Evolutionary conservation across 1,284 basidiomycete species (phyloP).

Genomic region (Microbotryum lychnidis-dioicae): DNA sequence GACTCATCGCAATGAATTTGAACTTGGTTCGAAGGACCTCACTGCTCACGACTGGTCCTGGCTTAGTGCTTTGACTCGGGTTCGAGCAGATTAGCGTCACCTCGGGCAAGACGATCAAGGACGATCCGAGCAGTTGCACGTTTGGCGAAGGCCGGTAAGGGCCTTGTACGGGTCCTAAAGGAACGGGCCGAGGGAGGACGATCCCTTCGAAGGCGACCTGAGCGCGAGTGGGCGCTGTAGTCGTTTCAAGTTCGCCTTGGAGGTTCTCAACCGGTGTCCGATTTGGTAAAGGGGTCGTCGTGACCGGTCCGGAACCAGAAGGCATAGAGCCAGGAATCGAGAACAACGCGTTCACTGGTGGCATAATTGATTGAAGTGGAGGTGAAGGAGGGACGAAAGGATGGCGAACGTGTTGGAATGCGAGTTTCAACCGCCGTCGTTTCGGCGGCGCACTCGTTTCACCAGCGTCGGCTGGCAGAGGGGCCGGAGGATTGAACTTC

Average conservation of each 20-base stretch:
- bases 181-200: too few relatives aligned
- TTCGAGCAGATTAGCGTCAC: not conserved
- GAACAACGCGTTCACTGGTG: not conserved
- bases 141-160: not conserved
- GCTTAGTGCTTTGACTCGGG: not conserved
- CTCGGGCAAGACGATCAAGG: not conserved
- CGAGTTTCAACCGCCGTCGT: not conserved
- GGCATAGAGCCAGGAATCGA: too few relatives aligned
- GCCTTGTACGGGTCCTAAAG: not conserved
- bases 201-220: too few relatives aligned
- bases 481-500: not conserved
- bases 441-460: not conserved
- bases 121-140: slow-evolving; percentile 2
- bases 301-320: too few relatives aligned
- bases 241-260: too few relatives aligned
- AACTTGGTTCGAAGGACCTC: slow-evolving; percentile 1
- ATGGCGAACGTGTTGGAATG: slow-evolving; percentile 1
- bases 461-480: not conserved
- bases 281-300: too few relatives aligned
- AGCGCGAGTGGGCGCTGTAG: too few relatives aligned
- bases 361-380: not conserved
- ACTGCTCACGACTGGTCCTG: not conserved
- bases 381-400: not conserved
- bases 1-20: not conserved
- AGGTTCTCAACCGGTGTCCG: too few relatives aligned